Percentiles rank a stretch among this genome's conserved stretches.
Conservation (phyloP, 2,329 filamentous ascomycete species). For the Bipolaris oryzae region DNA sequence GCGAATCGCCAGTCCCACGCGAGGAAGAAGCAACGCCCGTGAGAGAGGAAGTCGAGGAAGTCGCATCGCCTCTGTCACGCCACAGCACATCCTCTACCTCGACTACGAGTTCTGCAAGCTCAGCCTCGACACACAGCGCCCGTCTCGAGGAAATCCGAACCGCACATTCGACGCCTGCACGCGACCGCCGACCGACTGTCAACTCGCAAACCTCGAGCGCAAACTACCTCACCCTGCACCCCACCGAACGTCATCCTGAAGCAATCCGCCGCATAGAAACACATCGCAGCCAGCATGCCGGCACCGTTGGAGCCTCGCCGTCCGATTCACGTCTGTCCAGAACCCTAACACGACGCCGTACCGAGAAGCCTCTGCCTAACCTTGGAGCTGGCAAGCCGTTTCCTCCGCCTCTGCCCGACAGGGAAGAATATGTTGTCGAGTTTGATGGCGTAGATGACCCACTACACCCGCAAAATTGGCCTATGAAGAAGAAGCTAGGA, state of each 20-base stretch:
- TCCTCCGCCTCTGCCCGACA: slow-evolving; percentile 70
- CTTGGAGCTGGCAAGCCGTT: slow-evolving; percentile 77
- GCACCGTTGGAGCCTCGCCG: slow-evolving; percentile 65
- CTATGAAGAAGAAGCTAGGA: slow-evolving; percentile 74
- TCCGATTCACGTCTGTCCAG: slow-evolving; percentile 48
- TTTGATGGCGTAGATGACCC: slow-evolving; percentile 86
- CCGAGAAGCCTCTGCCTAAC: slow-evolving; percentile 63
- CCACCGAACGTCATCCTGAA: slow-evolving; percentile 69
- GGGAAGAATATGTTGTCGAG: slow-evolving; percentile 79
- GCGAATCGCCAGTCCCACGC: slow-evolving; percentile 3
- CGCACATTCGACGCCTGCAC: slow-evolving; percentile 23
- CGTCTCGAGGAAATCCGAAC: slow-evolving; percentile 42
- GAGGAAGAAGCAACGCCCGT: slow-evolving; percentile 18
- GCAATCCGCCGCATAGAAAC: slow-evolving; percentile 75
- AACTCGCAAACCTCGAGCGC: slow-evolving; percentile 27
- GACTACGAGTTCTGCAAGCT: slow-evolving; percentile 26
- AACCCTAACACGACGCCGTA: slow-evolving; percentile 50
- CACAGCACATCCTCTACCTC: slow-evolving; percentile 31
- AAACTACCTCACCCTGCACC: slow-evolving; percentile 36
- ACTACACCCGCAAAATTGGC: slow-evolving; percentile 88
- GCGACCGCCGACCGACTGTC: slow-evolving; percentile 25
- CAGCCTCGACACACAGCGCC: slow-evolving; percentile 19
- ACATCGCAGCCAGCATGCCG: slow-evolving; percentile 71
- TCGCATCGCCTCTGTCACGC: slow-evolving; percentile 30
- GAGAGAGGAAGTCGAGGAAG: slow-evolving; percentile 24